Evolutionary conservation across 2,329 filamentous ascomycete species (phyloP), one percentile per base, ranked within the genome.

Genomic region (Drechslerella coelobrocha): DNA sequence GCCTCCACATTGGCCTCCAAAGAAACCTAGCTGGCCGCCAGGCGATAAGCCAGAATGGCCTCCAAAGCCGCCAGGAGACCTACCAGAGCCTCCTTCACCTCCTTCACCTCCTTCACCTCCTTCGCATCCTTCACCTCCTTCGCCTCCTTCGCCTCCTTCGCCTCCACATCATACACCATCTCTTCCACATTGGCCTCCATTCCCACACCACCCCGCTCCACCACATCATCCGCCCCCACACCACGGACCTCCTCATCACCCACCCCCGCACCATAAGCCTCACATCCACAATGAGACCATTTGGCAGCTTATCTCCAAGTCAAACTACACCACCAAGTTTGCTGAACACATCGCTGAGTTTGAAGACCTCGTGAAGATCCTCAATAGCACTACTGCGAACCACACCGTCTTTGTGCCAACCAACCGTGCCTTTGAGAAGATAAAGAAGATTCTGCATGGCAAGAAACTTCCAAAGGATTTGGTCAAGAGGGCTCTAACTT

Each of bases 391-490:
- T 1, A 80, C 84, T 34, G 82, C 84, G 21, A 92, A 93, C 78
- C 86, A 88, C 76, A 96, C 92, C 0, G 79, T 94, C 54, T 95
- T 96, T 76, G 89, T 90, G 1, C 92, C 92, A 0, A 86, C 85
- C 0, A 86, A 96, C 77, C 81, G 83, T 53, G 91, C 91, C 0
- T 93, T 97, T 75, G 85, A 88, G 66, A 85, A 84, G 79, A 82
- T 86, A 55, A 84, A 84, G 0, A 79, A 84, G 72, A 79, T 84
- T 68, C 80, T 79, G 56, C 61, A 72, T n/a, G 63, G 72, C 45
- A 79, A 82, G 73, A 86, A 90, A 79, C 88, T 87, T 2, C 83
- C 84, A 62, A 88, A 91, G 78, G 87, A 93, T 75, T 79, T 87
- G 48, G 78, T 95, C 72, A 85, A 90, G 80, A 82, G 83, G 57